Evolutionary conservation across 1,139 yeast species (phyloP), one percentile per base, ranked within the genome.

Genomic region (Hansenula lynferdii): DNA sequence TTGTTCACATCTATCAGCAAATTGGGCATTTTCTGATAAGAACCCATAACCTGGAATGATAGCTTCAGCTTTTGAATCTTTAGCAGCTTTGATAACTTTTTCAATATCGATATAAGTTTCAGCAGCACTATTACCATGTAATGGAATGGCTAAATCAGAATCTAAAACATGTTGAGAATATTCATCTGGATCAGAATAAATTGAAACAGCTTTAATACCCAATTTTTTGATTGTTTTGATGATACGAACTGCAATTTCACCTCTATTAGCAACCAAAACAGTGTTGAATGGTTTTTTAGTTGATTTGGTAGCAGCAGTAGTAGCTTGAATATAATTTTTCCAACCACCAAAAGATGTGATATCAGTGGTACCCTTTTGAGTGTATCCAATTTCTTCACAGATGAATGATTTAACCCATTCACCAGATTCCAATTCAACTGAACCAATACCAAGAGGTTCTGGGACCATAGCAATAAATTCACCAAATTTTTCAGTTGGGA

Each of bases 41-140:
- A 92, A 92, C 9, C 98, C 98, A 58, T 92, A 92, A 44, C 98
- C 98, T 10, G 98, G 98, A 44, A 90, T 84, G 47, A 92, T 87
- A 21, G 97, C 97, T 58, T 90, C 86, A 28, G 96, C 85, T 5
- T 82, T 82, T 0, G 95, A 72, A 35, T 73, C 70, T 58, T 85
- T 85, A 33, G 96, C 96, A 16, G 96, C 96, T 31, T 70, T 69
- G 36, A 92, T 72, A 42, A 92, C 84, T 65, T 90, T 89, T 38
- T 89, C 94, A 46, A 84, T 77, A 48, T 82, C 75, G 54, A 92
- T 75, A 59, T 92, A 92, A 2, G 97, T 87, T 58, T 90, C 94
- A 14, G 95, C 89, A 12, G 97, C 94, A 28, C 92, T 77, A 2
- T 67, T 67, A 21, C 97, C 97, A 47, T 82, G 72, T 49, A 92